Evolutionary conservation across 228 moss, liverwort and hornwort genomes (phyloP).

Genomic region (Sphagnum magellanicum): DNA sequence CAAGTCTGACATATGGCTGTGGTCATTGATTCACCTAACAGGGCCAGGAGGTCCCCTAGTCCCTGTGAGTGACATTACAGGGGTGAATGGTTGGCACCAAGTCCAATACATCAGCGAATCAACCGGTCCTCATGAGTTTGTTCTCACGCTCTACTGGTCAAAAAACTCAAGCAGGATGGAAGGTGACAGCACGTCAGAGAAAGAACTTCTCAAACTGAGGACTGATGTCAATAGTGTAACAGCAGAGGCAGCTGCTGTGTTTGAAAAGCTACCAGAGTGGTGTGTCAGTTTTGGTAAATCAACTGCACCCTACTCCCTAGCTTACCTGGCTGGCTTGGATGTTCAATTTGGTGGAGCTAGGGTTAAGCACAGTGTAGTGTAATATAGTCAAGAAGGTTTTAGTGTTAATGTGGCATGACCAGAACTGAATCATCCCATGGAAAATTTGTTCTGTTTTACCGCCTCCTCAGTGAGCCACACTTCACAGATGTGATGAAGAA

Average conservation of each 20-base stretch:
- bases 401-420: too few species aligned
- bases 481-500: too few species aligned
- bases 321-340: conserved; percentile 39
- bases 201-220: conserved; percentile 59
- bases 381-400: too few species aligned
- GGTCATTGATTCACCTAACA: background rate
- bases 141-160: conserved; percentile 63
- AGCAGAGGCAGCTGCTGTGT: conserved; percentile 37
- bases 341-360: too few species aligned
- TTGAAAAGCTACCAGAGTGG: conserved; percentile 63
- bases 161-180: conserved; percentile 15
- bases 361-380: too few species aligned
- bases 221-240: conserved; percentile 67
- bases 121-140: conserved; percentile 37
- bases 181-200: background rate
- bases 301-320: conserved; percentile 64
- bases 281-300: conserved; percentile 87
- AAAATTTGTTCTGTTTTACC: too few species aligned
- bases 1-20: too few species aligned
- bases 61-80: conserved; percentile 28
- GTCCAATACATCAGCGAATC: conserved; percentile 54
- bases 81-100: conserved; percentile 68
- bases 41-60: conserved; percentile 31
- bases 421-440: too few species aligned
- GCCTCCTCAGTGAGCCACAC: too few species aligned